Percentiles rank a stretch among this genome's conserved stretches.
phyloP scores from a whole-genome alignment of 352 stramenopile genomes.

The Phytophthora fragariae region DNA sequence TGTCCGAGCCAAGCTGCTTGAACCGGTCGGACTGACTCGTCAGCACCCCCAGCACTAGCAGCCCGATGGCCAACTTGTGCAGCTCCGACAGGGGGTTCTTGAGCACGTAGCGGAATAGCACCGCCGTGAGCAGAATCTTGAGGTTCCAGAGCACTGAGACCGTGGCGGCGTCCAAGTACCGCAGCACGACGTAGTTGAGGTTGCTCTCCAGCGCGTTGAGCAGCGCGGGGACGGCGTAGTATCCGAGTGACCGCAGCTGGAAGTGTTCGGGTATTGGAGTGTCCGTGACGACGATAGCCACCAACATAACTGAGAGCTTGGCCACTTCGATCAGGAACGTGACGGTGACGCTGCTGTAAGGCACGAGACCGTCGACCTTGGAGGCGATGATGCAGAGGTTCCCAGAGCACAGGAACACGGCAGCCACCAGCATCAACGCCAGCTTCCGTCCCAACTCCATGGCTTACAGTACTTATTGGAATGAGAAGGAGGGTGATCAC shows the following conservation, averaged over 20 bases:
- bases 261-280: slow-evolving; percentile 41
- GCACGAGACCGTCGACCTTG: slow-evolving; percentile 70
- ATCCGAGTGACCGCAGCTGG: slow-evolving; percentile 50
- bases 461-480: background rate
- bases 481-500: background rate
- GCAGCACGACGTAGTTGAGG: slow-evolving; percentile 85
- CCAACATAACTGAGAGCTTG: slow-evolving; percentile 63
- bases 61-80: slow-evolving; percentile 72
- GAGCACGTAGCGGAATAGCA: slow-evolving; percentile 84
- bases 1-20: slow-evolving; percentile 11
- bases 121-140: slow-evolving; percentile 86
- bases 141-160: slow-evolving; percentile 90
- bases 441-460: slow-evolving; percentile 50
- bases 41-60: slow-evolving; percentile 83
- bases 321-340: slow-evolving; percentile 87
- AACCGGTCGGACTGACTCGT: slow-evolving; percentile 78
- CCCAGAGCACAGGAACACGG: slow-evolving; percentile 73
- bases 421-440: slow-evolving; percentile 64
- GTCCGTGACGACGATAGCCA: slow-evolving; percentile 47
- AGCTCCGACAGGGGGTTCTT: slow-evolving; percentile 72
- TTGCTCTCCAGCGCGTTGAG: slow-evolving; percentile 90
- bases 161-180: slow-evolving; percentile 84
- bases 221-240: slow-evolving; percentile 78
- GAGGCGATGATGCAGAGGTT: slow-evolving; percentile 90
- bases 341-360: slow-evolving; percentile 87